Conservation (phyloP, 2,329 filamentous ascomycete species). For the Fusarium tjaetaba region DNA sequence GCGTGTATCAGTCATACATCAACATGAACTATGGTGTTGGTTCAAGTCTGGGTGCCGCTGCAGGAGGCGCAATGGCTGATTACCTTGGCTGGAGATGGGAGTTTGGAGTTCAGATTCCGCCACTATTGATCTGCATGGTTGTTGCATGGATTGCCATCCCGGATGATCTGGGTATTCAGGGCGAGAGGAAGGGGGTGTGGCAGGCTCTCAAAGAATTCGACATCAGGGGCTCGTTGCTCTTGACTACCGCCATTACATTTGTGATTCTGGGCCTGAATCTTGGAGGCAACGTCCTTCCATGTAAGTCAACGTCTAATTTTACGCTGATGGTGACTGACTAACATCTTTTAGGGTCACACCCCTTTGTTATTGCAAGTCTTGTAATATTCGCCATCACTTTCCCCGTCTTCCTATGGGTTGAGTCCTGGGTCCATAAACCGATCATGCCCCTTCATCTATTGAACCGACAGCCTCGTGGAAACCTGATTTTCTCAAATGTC, state of each 20-base stretch:
- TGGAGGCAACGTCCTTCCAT: constrained; percentile 71
- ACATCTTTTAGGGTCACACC: constrained; percentile 61
- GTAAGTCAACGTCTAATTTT: constrained; percentile 47
- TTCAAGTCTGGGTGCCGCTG: constrained; percentile 70
- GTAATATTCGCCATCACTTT: constrained; percentile 58
- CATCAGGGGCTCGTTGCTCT: constrained; percentile 61
- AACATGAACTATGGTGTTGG: constrained; percentile 72
- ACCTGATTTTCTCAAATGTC: constrained; percentile 67
- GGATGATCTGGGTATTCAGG: constrained; percentile 60
- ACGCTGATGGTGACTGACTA: constrained; percentile 13
- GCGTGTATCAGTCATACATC: constrained; percentile 77
- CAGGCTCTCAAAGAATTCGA: constrained; percentile 67
- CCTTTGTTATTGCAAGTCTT: constrained; percentile 64
- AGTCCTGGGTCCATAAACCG: constrained; percentile 61
- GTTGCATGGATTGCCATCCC: constrained; percentile 62
- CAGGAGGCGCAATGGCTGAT: constrained; percentile 77
- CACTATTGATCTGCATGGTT: constrained; percentile 57
- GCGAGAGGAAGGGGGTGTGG: constrained; percentile 54
- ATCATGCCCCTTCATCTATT: constrained; percentile 70
- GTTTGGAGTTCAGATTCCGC: constrained; percentile 70
- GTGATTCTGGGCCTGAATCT: constrained; percentile 69
- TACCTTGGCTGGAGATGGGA: constrained; percentile 78
- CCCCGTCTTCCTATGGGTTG: constrained; percentile 62
- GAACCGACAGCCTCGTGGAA: constrained; percentile 60
- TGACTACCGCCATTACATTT: constrained; percentile 64